Evolutionary conservation across 768 basidiomycete genomes (phyloP).

Genomic region (Tricholoma sp.): DNA sequence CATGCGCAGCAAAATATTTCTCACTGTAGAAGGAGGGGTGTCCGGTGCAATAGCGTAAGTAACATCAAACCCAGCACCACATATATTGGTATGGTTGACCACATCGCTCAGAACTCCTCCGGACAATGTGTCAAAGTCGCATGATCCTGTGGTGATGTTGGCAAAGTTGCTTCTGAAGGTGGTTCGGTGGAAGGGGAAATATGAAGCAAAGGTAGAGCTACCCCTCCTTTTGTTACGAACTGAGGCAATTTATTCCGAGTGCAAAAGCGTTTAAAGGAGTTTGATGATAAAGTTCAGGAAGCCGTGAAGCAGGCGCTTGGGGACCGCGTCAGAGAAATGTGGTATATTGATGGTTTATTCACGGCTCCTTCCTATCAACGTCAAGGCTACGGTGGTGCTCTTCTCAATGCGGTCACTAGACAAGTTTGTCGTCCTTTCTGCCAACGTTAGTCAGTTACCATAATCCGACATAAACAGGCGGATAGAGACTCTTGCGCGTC

Average conservation of each 20-base stretch:
- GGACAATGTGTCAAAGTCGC: not conserved
- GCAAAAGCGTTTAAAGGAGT: slow-evolving; percentile 16
- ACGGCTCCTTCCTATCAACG: slow-evolving; percentile 23
- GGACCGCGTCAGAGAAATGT: slow-evolving; percentile 22
- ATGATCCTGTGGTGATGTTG: not conserved
- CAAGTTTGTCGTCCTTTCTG: slow-evolving; percentile 13
- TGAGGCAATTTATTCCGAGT: not conserved
- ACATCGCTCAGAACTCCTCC: not conserved
- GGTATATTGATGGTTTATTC: slow-evolving; percentile 22
- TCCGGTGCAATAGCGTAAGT: slow-evolving; percentile 21
- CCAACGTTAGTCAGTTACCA: not conserved
- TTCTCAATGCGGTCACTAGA: slow-evolving; percentile 20
- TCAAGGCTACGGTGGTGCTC: slow-evolving; percentile 24
- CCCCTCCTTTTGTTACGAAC: not conserved
- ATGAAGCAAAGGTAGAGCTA: not conserved
- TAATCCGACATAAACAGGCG: slow-evolving; percentile 15
- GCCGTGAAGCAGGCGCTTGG: slow-evolving; percentile 18
- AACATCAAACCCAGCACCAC: too few species aligned
- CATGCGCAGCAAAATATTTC: slow-evolving; percentile 16
- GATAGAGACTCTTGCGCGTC: slow-evolving; percentile 19
- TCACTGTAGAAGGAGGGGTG: slow-evolving; percentile 19
- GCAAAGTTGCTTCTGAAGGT: not conserved
- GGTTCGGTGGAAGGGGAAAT: not conserved
- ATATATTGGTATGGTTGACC: not conserved
- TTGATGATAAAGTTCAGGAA: slow-evolving; percentile 16